Evolutionary conservation across 2,329 filamentous ascomycete genomes (phyloP).

Genomic region (Phialophora verrucosa): DNA sequence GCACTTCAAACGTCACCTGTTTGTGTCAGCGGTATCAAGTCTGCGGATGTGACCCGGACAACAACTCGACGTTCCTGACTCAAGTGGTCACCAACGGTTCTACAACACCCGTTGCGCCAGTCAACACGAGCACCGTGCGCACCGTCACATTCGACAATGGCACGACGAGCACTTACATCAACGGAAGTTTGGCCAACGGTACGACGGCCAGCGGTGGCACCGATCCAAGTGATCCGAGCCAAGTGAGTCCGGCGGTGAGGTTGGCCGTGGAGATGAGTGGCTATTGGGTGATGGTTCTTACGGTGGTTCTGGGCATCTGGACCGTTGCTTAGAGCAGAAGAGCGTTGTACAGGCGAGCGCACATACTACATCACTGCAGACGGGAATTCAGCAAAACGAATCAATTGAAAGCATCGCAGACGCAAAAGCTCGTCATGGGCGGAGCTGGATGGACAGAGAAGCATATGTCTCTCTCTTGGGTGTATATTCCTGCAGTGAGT

Average conservation of each 20-base stretch:
- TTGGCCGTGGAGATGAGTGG: slow-evolving; percentile 45
- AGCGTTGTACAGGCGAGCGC: not conserved
- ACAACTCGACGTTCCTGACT: slow-evolving; percentile 51
- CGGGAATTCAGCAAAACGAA: not conserved
- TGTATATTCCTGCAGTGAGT: not conserved
- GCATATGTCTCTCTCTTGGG: not conserved
- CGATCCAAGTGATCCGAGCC: slow-evolving; percentile 39
- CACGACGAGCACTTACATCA: slow-evolving; percentile 54
- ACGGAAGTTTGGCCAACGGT: slow-evolving; percentile 54
- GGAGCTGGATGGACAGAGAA: not conserved
- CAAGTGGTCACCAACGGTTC: slow-evolving; percentile 51
- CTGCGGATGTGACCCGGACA: slow-evolving; percentile 64
- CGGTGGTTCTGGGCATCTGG: slow-evolving; percentile 42
- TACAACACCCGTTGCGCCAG: slow-evolving; percentile 42
- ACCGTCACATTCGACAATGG: slow-evolving; percentile 50
- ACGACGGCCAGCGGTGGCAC: slow-evolving; percentile 47
- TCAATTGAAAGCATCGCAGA: too few species aligned
- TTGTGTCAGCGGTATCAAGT: slow-evolving; percentile 60
- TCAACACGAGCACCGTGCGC: slow-evolving; percentile 48
- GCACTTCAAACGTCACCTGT: slow-evolving; percentile 58
- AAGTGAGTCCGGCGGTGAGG: slow-evolving; percentile 36
- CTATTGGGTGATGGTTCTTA: slow-evolving; percentile 50
- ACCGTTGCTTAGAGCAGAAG: slow-evolving; percentile 22
- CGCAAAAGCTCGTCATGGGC: too few species aligned
- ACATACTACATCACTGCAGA: not conserved